A percentile compares a stretch with the other conserved stretches of the same genome.
phyloP scores from a whole-genome alignment of 768 basidiomycete species.

The Suillus subalutaceus region DNA sequence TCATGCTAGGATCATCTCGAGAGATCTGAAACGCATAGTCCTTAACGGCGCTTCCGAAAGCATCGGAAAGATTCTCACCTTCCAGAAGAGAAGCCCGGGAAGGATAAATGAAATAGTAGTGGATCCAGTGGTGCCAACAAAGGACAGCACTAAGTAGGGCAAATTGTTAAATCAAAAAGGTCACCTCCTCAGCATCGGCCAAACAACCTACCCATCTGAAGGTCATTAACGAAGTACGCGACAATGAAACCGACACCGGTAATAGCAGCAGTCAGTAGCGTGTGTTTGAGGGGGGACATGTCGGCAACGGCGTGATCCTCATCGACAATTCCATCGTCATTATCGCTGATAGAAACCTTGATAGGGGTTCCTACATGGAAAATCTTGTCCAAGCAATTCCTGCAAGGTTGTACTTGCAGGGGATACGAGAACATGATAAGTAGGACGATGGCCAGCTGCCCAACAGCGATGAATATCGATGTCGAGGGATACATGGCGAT shows the following conservation, averaged over 20 bases:
- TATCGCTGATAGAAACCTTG: slow-evolving; percentile 40
- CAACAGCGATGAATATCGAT: slow-evolving; percentile 89
- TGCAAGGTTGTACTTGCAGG: slow-evolving; percentile 90
- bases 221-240: slow-evolving; percentile 77
- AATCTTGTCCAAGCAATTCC: slow-evolving; percentile 92
- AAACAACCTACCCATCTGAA: slow-evolving; percentile 66
- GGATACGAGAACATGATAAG: slow-evolving; percentile 94
- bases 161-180: slow-evolving; percentile 18
- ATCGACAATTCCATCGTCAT: slow-evolving; percentile 43
- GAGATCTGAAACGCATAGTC: slow-evolving; percentile 54
- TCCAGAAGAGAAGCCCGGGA: slow-evolving; percentile 92
- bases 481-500: slow-evolving; percentile 94
- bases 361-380: slow-evolving; percentile 50
- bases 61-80: slow-evolving; percentile 49
- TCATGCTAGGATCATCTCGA: slow-evolving; percentile 60
- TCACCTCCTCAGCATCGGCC: not conserved
- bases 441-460: slow-evolving; percentile 89
- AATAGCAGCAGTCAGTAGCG: slow-evolving; percentile 68
- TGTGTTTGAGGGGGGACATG: slow-evolving; percentile 70
- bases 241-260: slow-evolving; percentile 66
- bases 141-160: slow-evolving; percentile 74
- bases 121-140: slow-evolving; percentile 96
- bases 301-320: slow-evolving; percentile 61
- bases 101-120: slow-evolving; percentile 97
- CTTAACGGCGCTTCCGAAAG: slow-evolving; percentile 13